Conservation (phyloP, 768 basidiomycete species). For the Hemileccinum rubropunctum region DNA sequence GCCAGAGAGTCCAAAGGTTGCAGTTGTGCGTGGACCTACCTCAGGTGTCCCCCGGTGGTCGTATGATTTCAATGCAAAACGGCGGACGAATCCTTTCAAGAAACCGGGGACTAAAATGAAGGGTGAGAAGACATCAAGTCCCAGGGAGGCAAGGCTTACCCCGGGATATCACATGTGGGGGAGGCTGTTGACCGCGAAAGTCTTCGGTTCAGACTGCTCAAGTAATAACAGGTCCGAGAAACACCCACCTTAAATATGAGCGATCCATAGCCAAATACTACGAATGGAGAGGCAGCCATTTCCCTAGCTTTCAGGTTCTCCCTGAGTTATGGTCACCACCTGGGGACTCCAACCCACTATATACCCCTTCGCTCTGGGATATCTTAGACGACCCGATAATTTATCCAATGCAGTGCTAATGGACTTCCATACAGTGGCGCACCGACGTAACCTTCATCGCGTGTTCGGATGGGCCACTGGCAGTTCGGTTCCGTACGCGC, state of each 20-base stretch:
- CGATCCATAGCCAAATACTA: constrained; percentile 92
- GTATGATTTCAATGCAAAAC: constrained; percentile 89
- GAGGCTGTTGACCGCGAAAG: constrained; percentile 52
- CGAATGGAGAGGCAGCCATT: constrained; percentile 41
- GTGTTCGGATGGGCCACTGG: not conserved
- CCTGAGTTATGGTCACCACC: not conserved
- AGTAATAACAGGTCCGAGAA: too few relatives aligned
- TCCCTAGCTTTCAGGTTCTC: not conserved
- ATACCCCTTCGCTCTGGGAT: not conserved
- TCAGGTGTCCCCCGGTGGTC: constrained; percentile 94
- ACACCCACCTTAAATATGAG: constrained; percentile 76
- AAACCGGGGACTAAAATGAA: constrained; percentile 65
- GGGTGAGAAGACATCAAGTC: not conserved
- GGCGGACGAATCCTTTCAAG: constrained; percentile 84
- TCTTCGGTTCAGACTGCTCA: too few relatives aligned
- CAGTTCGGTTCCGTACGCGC: too few relatives aligned
- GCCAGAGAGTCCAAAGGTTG: not conserved
- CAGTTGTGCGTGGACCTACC: constrained; percentile 34
- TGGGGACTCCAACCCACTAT: too few relatives aligned
- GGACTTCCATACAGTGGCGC: not conserved
- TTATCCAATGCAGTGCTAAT: too few relatives aligned
- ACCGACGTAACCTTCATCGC: not conserved
- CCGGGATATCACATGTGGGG: constrained; percentile 71
- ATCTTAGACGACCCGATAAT: not conserved
- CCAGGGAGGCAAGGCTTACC: constrained; percentile 36